These are phyloP conservation scores for Ceratocystis cubensis DNA, from an alignment of 2,329 filamentous ascomycete species.

Conservation along the genomic window DNA sequence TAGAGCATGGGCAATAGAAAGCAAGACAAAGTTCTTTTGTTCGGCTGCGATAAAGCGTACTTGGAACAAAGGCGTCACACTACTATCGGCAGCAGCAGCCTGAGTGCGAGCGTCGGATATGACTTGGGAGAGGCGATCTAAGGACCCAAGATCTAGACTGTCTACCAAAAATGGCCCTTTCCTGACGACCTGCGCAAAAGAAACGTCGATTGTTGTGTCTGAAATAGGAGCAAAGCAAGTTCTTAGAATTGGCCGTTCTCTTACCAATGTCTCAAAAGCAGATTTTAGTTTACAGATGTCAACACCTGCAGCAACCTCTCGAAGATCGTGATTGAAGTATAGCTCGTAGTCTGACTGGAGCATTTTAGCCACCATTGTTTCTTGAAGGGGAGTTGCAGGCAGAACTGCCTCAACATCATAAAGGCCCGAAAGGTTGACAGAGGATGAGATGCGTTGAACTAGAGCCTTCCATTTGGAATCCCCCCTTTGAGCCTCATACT, in stretches of 20 bases:
- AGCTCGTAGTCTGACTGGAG: constrained; percentile 55
- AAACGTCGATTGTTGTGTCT: constrained; percentile 40
- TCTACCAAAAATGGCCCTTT: background rate
- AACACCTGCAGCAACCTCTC: constrained; percentile 44
- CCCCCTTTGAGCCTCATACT: constrained; percentile 22
- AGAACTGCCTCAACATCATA: constrained; percentile 44
- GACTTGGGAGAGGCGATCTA: constrained; percentile 22
- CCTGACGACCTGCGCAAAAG: constrained; percentile 40
- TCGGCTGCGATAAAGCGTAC: constrained; percentile 32
- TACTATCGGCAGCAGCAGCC: constrained; percentile 30
- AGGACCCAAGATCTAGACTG: background rate
- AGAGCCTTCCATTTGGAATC: constrained; percentile 3
- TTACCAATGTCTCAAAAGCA: constrained; percentile 51
- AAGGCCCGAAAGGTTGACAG: background rate
- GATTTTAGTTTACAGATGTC: constrained; percentile 43
- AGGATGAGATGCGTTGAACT: background rate
- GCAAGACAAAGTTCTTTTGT: constrained; percentile 34
- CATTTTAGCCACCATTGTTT: constrained; percentile 78
- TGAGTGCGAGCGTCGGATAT: constrained; percentile 29
- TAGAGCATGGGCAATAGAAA: constrained; percentile 74
- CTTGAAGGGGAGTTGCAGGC: constrained; percentile 72
- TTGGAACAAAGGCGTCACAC: constrained; percentile 35
- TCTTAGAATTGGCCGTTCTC: constrained; percentile 56
- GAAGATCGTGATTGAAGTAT: constrained; percentile 78
- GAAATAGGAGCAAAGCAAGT: constrained; percentile 59